Base-by-base conservation (phyloP, 257 asterid species). In the Nemophila menziesii region DNA sequence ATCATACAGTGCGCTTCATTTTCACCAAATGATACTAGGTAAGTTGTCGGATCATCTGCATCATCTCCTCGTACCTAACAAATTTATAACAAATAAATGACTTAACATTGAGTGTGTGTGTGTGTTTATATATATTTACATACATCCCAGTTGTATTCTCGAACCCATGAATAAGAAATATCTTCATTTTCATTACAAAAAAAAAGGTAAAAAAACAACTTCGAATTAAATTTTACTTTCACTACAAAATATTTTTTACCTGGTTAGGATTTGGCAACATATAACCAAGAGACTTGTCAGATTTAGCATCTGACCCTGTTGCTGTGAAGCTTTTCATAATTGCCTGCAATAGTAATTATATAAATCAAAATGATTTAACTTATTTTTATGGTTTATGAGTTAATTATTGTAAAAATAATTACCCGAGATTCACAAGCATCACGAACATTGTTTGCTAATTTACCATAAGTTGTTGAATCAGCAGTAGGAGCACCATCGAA, bases 71-170 rank as follows among this genome's bases (percentile, higher is more conserved):
- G 80, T 11, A 78, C 86, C 96, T 90, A 80, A 17, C 20, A 41
- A 22, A 24, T 17, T 41, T 19, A 22, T 17, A 62, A 36, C 43
- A 62, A 33, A 29, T 44, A 61, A 37, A 16, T 39, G 9, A n/a
- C 51, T 43, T 52, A 24, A 18, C 43, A 23, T 46, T 13, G 48
- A 33, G 43, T n/a, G n/a, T n/a, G n/a, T n/a, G n/a, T n/a, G n/a
- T n/a, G n/a, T n/a, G n/a, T n/a, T n/a, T n/a, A n/a, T n/a, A n/a
- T n/a, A 39, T 3, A 52, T 40, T 37, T 37, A 64, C 94, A 16
- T 79, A 85, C 96, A 67, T 90, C 96, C 74, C 82, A 90, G 65
- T 85, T 85, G 67, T 90, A 90, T 57, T 81, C 94, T 37, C 96
- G 94, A 60, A 90, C 56, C 96, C 94, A 90, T 16, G 94, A 62